Base-by-base conservation (phyloP, 1,139 yeast genomes). In the Sugiyamaella sp. region DNA sequence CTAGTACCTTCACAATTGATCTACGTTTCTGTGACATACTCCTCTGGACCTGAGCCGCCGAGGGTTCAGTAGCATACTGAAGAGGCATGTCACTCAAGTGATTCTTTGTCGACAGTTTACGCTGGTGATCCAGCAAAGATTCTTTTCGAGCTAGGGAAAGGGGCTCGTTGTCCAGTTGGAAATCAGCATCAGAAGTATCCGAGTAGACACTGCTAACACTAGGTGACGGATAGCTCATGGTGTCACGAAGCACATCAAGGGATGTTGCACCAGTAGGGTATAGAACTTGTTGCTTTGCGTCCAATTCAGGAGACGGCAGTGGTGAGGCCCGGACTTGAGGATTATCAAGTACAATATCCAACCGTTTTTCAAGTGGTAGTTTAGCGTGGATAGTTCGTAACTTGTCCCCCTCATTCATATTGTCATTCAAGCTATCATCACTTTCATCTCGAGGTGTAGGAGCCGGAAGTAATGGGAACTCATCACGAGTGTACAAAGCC, bases 51-150 rank as follows among this genome's bases (percentile, higher is more conserved):
- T 61, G 61, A 1, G 59, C 61, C 6, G 55, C 55, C 3, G 59
- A 55, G 4, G 62, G 60, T 14, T 54, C 59, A 1, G 60, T 41
- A 9, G 52, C 49, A 40, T 43, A 52, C 9, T 54, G 44, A 33
- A 38, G 45, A 25, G 46, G 53, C 25, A 37, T 32, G 16, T 25
- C 22, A 2, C 49, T 51, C 17, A 59, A 47, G 33, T 62, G 62
- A 39, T 63, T 61, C 41, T 57, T 52, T 1, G 73, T 70, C 4
- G 61, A 57, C 14, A 69, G 63, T 27, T 63, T 64, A 3, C 72
- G 58, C 57, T 71, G 71, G 6, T 63, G 61, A 21, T 71, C 74
- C 46, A 64, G 63, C 43, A 71, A 55, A 19, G 71, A 66, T 48
- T 64, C 72, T 47, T 68, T 64, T 22, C 72, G 66, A 3, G 63